Evolutionary conservation across 2,329 filamentous ascomycete species (phyloP).

Genomic region (Colletotrichum aenigma): DNA sequence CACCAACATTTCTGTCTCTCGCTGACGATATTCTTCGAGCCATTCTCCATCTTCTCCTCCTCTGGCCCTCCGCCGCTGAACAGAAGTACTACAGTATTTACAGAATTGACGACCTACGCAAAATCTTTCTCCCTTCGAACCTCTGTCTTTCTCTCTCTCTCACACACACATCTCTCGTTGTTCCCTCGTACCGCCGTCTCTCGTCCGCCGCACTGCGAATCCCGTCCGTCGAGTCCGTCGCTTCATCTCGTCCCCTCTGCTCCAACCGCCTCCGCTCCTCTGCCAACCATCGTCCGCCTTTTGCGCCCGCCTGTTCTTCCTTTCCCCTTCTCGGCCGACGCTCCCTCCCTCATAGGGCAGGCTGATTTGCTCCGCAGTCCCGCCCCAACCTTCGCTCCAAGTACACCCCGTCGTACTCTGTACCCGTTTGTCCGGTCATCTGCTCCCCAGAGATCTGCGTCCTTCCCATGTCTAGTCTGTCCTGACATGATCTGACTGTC

Average conservation of each 20-base stretch:
- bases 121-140: not conserved
- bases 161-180: not conserved
- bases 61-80: not conserved
- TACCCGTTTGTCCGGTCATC: slow-evolving; percentile 10
- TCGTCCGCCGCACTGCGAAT: not conserved
- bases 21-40: not conserved
- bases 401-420: not conserved
- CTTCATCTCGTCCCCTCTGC: not conserved
- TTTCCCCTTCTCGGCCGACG: slow-evolving; percentile 3
- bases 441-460: slow-evolving; percentile 11
- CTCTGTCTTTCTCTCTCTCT: not conserved
- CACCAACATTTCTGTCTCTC: not conserved
- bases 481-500: not conserved
- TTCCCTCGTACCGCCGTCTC: not conserved
- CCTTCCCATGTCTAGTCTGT: not conserved
- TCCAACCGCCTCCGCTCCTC: not conserved
- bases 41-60: not conserved
- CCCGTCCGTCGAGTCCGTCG: slow-evolving; percentile 1
- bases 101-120: not conserved
- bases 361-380: not conserved
- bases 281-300: not conserved
- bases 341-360: not conserved
- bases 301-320: slow-evolving; percentile 14
- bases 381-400: not conserved
- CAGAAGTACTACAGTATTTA: not conserved